Conservation (phyloP, 441 rosid species). For the Populus tomentosa region DNA sequence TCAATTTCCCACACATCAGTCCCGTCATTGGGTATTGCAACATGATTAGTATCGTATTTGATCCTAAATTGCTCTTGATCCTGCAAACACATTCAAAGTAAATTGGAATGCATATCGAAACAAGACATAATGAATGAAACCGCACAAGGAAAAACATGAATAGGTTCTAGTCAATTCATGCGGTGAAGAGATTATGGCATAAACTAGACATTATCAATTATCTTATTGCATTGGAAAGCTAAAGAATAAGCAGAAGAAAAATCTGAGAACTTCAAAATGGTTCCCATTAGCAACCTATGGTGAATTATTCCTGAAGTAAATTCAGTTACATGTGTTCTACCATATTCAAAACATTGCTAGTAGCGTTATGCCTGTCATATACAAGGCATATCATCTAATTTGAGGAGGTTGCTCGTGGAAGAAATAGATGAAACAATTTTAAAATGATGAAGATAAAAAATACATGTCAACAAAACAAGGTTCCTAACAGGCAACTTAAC, state of each 20-base stretch:
- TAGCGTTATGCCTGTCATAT: background rate
- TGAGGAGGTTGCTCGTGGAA: background rate
- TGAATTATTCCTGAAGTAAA: background rate
- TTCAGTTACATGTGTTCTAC: background rate
- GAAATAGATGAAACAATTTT: background rate
- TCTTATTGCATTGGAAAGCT: background rate
- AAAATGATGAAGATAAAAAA: background rate
- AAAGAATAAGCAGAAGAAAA: background rate
- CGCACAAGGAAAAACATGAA: background rate
- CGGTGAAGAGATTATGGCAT: background rate
- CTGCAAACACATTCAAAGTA: conserved; percentile 12
- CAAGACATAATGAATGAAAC: background rate
- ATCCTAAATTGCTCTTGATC: conserved; percentile 33
- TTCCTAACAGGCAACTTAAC: background rate
- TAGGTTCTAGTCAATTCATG: background rate
- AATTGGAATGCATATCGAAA: conserved; percentile 1
- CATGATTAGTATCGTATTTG: conserved; percentile 44
- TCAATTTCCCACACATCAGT: conserved; percentile 98
- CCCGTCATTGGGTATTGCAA: conserved; percentile 89
- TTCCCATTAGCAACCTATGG: background rate
- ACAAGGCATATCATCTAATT: no score
- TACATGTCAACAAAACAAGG: background rate
- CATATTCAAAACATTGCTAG: background rate
- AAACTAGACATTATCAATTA: no score
- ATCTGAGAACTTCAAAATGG: background rate